Evolutionary conservation across 768 basidiomycete species (phyloP).

Genomic region (Ramaria rubella): DNA sequence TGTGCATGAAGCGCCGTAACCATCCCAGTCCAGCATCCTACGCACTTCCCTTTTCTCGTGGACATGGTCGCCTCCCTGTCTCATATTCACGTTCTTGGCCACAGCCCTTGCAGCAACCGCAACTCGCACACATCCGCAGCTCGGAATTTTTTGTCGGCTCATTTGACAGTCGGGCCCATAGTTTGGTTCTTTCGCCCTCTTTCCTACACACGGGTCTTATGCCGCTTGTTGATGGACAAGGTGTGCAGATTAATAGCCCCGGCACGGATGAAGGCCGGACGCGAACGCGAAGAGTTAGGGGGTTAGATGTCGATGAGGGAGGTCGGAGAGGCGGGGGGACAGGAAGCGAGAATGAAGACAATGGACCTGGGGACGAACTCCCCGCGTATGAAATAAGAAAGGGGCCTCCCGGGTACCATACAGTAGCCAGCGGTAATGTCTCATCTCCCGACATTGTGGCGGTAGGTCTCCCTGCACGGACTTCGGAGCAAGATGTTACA

Average conservation of each 20-base stretch:
- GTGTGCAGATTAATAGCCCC: neutral
- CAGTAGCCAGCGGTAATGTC: neutral
- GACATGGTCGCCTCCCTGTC: neutral
- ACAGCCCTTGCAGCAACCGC: neutral
- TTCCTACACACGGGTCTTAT: slow-evolving; percentile 1
- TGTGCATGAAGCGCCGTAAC: neutral
- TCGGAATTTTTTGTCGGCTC: neutral
- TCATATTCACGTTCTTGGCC: neutral
- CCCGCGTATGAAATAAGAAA: slow-evolving; percentile 6
- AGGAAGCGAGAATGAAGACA: neutral
- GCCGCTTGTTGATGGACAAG: neutral
- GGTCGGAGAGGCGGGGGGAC: neutral
- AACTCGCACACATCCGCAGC: neutral
- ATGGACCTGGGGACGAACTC: neutral
- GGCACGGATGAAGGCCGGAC: neutral
- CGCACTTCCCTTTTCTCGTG: neutral
- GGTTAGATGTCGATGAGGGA: neutral
- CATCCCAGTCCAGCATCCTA: neutral
- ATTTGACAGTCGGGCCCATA: neutral
- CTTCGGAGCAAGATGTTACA: neutral
- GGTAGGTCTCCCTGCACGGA: neutral
- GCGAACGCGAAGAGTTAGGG: neutral
- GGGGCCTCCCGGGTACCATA: slow-evolving; percentile 7
- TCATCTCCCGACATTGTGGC: neutral
- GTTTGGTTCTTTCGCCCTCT: neutral